Base-by-base conservation (phyloP, 257 asterid species). In the Fraxinus anomala region DNA sequence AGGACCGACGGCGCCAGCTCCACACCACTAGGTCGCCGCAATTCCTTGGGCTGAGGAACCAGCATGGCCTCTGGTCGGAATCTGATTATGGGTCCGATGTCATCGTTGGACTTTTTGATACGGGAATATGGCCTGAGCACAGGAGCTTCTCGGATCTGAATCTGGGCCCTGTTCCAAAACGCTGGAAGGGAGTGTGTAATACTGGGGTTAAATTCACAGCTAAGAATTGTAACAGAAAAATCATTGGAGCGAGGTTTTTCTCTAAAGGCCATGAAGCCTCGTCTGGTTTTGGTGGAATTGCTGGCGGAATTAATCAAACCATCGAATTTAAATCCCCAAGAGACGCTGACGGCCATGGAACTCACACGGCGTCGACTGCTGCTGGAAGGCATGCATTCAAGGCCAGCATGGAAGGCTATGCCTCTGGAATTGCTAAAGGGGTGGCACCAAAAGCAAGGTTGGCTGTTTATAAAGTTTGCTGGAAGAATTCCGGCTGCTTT, bases 1-100 rank as follows among this genome's bases (percentile, higher is more conserved):
- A 89, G 49, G 99, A 96, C 89, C 90, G 86, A 71, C 91, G 96
- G 73, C 91, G 99, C 0, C 85, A 88, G 9, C 97, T 93, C 61
- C 99, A 96, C 80, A 96, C 99, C n/a, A 96, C 99, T 0, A 87
- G 99, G 47, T 96, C 99, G 44, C 99, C 99, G 74, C 98, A 93
- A 83, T 96, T 96, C 81, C 91, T 96, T 1, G 99, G 99, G 12
- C 89, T 96, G 30, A 85, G 97, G 6, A 92, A 87, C 72, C 98
- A 93, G 80, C 89, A 88, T 19, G 99, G 99, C 0, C 80, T 96
- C 6, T 96, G 98, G 99, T 93, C 96, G 21, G 96, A 91, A 17
- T 92, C 99, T 0, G 98, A 96, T 76, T 96, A 93, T 16, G 99
- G 99, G 1, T 91, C 99, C 0, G 98, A 96, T 71, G 95, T 96